These are phyloP conservation scores for Saccharomyces jurei DNA, from an alignment of 805 yeast species.

Conservation along the genomic window DNA sequence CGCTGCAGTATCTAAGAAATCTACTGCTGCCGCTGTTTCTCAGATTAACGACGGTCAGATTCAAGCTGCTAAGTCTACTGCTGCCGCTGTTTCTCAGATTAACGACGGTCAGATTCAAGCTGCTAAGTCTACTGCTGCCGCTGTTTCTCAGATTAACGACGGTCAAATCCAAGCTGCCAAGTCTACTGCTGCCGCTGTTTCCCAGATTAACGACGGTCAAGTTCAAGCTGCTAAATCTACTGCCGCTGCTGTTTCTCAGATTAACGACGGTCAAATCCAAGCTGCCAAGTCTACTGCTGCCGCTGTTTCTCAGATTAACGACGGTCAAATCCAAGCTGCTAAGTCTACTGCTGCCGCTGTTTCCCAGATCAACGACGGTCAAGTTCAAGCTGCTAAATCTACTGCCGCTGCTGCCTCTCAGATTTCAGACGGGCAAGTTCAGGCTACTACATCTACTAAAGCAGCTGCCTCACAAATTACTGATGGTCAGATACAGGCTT, in stretches of 20 bases:
- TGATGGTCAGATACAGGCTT: constrained; percentile 37
- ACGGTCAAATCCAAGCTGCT: constrained; percentile 16
- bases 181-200: constrained; percentile 25
- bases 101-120: constrained; percentile 39
- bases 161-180: constrained; percentile 34
- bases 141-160: constrained; percentile 34
- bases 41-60: constrained; percentile 36
- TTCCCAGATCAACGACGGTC: constrained; percentile 41
- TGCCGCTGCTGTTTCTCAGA: constrained; percentile 33
- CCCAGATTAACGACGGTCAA: constrained; percentile 34
- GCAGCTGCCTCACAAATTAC: constrained; percentile 33
- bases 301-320: constrained; percentile 32
- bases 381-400: constrained; percentile 36
- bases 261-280: constrained; percentile 36
- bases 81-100: constrained; percentile 33
- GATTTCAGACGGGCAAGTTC: constrained; percentile 40
- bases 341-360: constrained; percentile 29
- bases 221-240: constrained; percentile 21
- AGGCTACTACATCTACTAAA: constrained; percentile 30
- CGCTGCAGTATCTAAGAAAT: constrained; percentile 37
- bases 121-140: constrained; percentile 22
- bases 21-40: constrained; percentile 30
- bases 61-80: constrained; percentile 24
- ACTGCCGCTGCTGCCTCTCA: constrained; percentile 31
- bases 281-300: constrained; percentile 19